Base-by-base conservation (phyloP, 2,329 filamentous ascomycete species). In the Aureobasidium vineae region DNA sequence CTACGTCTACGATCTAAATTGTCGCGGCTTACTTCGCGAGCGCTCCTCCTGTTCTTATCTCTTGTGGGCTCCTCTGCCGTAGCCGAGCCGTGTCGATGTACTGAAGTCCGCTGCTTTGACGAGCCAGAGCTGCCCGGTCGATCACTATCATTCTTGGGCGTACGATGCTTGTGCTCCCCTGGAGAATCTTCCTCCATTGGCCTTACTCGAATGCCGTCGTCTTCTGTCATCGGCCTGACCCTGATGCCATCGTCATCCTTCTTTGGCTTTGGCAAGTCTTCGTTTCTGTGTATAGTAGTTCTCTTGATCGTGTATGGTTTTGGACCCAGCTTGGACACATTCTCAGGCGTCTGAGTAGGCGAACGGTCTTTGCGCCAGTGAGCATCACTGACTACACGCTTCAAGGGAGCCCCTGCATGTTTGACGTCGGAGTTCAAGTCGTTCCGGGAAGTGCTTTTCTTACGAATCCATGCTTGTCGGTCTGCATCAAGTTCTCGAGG, bases 381-480 rank as follows among this genome's bases (percentile, higher is more conserved):
- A 65, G 90, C 90, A 79, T 98, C 94, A 75, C 93, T 97, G 68
- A 97, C 87, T 64, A 98, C 91, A 69, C 93, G 87, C 82, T 96
- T 97, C 79, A 91, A 92, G 19, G 94, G 94, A 53, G 91, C 86
- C 59, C 82, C 86, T 74, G 78, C 82, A 71, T 78, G 80, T 74
- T 74, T 80, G 68, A 76, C 76, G 10, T 83, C 81, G 15, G 77
- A 75, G 59, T 81, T 76, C 53, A 81, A 72, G 66, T 79, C 76
- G 59, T 78, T 78, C 31, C 72, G 70, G 6, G 72, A 70, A 65
- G 74, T 75, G 67, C 72, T 75, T 67, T 73, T 75, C 59, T 75
- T 70, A 15, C 75, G 70, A 10, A 77, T 71, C 74, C 75, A 77
- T 23, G 75, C 75, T 63, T 76, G 74, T 40, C 72, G 70, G 40